Conservation (phyloP, 345 rosid genomes). For the Euphorbia tirucalli region DNA sequence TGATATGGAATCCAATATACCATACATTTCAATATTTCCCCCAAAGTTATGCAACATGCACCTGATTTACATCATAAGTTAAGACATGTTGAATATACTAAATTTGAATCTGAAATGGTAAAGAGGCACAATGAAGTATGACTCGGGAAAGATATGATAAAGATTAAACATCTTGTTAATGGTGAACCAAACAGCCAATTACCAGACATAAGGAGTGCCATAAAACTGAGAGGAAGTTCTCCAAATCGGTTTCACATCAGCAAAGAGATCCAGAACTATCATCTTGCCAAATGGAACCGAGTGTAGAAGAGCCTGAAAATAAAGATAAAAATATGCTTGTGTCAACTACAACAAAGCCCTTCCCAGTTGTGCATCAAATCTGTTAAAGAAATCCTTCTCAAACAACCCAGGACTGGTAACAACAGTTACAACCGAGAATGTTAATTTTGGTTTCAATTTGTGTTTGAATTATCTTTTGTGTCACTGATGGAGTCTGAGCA, state of each 20-base stretch:
- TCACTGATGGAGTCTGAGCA: not conserved
- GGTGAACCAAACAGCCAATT: conserved; percentile 15
- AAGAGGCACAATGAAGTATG: not conserved
- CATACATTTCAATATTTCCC: conserved; percentile 94
- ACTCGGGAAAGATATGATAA: not conserved
- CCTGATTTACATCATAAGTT: conserved; percentile 41
- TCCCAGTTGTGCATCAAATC: not conserved
- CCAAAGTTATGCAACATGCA: conserved; percentile 96
- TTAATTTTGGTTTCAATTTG: not conserved
- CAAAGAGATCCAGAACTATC: conserved; percentile 93
- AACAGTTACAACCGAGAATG: not conserved
- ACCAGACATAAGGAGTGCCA: conserved; percentile 94
- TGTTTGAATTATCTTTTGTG: not conserved
- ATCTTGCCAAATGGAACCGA: conserved; percentile 89
- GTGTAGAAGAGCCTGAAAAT: conserved; percentile 84
- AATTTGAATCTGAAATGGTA: not conserved
- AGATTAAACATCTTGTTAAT: conserved; percentile 4
- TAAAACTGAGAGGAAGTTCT: conserved; percentile 74
- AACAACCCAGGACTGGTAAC: not conserved
- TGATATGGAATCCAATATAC: conserved; percentile 70
- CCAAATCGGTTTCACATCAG: conserved; percentile 93
- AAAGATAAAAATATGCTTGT: conserved; percentile 11
- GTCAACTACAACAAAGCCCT: too few relatives aligned
- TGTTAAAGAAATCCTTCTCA: not conserved
- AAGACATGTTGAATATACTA: conserved; percentile 1